Evolutionary conservation across 2,329 filamentous ascomycete genomes (phyloP).

Genomic region (Ambrosiella beaveri): DNA sequence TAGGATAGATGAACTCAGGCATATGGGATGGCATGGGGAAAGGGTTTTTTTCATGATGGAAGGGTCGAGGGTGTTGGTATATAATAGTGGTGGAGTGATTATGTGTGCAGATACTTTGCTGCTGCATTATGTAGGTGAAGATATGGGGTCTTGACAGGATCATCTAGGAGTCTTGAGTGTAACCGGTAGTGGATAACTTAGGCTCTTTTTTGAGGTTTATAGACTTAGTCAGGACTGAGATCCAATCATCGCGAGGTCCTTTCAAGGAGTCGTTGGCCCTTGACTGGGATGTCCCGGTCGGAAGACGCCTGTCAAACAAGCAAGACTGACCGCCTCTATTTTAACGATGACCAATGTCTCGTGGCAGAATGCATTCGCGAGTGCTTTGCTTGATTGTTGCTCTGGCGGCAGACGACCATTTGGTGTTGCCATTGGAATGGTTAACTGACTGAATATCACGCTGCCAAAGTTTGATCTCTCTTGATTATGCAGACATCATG

Average conservation of each 20-base stretch:
- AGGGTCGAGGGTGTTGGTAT: background rate
- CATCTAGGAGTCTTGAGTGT: background rate
- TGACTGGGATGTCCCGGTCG: too few species aligned
- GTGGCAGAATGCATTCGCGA: too few species aligned
- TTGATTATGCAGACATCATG: background rate
- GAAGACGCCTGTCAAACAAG: background rate
- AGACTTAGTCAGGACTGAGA: background rate
- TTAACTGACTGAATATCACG: too few species aligned
- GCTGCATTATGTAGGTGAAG: background rate
- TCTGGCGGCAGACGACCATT: background rate
- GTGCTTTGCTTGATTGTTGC: background rate
- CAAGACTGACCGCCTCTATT: background rate
- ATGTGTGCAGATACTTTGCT: conserved; percentile 1
- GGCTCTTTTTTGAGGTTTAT: background rate
- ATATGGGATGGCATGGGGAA: background rate
- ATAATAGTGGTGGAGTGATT: background rate
- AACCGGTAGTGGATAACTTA: background rate
- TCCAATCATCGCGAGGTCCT: background rate
- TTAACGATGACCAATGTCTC: background rate
- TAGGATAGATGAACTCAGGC: background rate
- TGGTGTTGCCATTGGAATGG: too few species aligned
- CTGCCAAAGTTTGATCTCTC: too few species aligned
- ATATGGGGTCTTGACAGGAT: background rate
- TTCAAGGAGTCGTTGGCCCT: too few species aligned
- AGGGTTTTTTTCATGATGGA: background rate